Conservation (phyloP, 257 asterid genomes). For the Solanum sparsipilum region DNA sequence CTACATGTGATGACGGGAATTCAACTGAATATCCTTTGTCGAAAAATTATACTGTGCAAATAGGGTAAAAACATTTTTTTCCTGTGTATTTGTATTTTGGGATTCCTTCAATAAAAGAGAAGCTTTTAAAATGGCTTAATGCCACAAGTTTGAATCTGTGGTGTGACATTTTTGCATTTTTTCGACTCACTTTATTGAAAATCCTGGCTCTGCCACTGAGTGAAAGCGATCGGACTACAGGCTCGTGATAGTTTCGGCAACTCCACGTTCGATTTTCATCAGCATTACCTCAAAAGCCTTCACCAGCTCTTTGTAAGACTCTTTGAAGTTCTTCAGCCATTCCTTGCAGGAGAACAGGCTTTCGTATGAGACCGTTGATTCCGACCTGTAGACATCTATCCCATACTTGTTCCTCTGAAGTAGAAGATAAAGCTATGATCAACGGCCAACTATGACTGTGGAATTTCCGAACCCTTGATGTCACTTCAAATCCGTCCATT, state of each 20-base stretch:
- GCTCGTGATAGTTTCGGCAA: neutral
- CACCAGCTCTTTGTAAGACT: slow-evolving; percentile 19
- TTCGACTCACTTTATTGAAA: neutral
- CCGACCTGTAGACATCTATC: slow-evolving; percentile 27
- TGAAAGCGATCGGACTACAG: neutral
- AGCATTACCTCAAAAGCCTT: neutral
- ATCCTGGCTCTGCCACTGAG: neutral
- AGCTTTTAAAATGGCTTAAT: neutral
- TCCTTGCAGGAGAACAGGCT: slow-evolving; percentile 30
- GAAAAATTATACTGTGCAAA: neutral
- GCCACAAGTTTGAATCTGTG: neutral
- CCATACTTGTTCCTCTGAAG: slow-evolving; percentile 19
- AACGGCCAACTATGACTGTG: slow-evolving; percentile 30
- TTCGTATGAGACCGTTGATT: slow-evolving; percentile 30
- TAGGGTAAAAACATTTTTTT: neutral
- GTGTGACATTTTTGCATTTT: neutral
- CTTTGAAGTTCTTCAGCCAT: slow-evolving; percentile 28
- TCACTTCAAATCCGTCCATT: slow-evolving; percentile 38
- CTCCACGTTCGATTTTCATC: neutral
- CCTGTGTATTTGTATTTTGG: neutral
- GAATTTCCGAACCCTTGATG: slow-evolving; percentile 25
- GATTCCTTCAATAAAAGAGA: neutral
- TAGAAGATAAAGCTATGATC: slow-evolving; percentile 27
- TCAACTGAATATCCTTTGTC: neutral
- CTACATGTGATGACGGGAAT: neutral